Evolutionary conservation across 805 yeast genomes (phyloP), one percentile per base, ranked within the genome.

Genomic region (Sugiyamaella americana): DNA sequence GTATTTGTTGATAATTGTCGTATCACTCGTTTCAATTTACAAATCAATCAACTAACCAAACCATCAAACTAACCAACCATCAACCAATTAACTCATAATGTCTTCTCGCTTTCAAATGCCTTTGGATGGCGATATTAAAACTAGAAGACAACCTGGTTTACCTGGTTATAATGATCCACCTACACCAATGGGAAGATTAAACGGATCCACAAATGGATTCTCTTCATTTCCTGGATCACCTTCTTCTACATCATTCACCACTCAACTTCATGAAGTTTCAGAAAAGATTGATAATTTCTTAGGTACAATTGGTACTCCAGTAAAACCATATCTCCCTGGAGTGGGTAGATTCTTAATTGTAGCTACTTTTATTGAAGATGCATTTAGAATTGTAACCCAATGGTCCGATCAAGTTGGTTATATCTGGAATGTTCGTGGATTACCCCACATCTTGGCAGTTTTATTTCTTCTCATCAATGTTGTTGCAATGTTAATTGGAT

Each of bases 381-480:
- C 95, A 2, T 63, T 82, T 44, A 77, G 98, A 65, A 86, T 91
- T 58, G 57, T 80, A 44, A 69, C 87, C 4, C 97, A 89, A 69
- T 91, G 97, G 97, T 66, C 75, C 30, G 95, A 87, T 59, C 98
- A 91, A 67, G 86, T 87, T 20, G 84, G 79, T 64, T 91, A 84
- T 65, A 72, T 93, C 56, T 76, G 85, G 70, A 79, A 79, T 56
- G 84, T 80, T 71, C 80, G 95, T 62, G 86, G 82, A 56, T 70
- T 82, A 50, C 94, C 95, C 65, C 75, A 78, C 55, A 78, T 83
- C 74, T 66, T 91, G 48, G 87, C 88, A 18, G 74, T 82, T n/a
- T 35, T 79, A n/a, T 84, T 87, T 57, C 72, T 93, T 52, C 50
- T 78, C 5, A 29, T 67, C 36, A 85, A 88, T 58, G 76, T 88